These are phyloP conservation scores for Neonectria hederae DNA, from an alignment of 2,329 filamentous ascomycete species.

Conservation along the genomic window DNA sequence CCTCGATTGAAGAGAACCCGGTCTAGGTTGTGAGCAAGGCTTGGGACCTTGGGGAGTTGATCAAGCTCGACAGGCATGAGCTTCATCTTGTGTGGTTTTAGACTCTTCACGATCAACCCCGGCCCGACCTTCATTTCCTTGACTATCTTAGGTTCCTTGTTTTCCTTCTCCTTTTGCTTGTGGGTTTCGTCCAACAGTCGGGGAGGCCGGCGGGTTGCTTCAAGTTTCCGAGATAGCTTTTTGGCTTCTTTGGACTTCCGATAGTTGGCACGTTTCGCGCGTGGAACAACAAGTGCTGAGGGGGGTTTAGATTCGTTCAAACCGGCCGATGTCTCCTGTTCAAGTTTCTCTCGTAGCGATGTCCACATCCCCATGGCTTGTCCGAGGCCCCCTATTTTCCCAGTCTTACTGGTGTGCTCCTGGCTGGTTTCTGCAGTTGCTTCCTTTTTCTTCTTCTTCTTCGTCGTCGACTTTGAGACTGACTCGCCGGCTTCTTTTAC, in stretches of 20 bases:
- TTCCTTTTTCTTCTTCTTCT: constrained; percentile 10
- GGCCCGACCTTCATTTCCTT: constrained; percentile 14
- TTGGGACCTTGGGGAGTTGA: constrained; percentile 59
- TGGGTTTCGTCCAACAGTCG: background rate
- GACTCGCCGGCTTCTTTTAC: constrained; percentile 19
- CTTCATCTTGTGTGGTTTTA: constrained; percentile 39
- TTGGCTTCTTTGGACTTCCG: background rate
- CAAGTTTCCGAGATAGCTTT: background rate
- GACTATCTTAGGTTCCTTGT: background rate
- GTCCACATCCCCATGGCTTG: constrained; percentile 39
- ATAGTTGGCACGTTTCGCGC: background rate
- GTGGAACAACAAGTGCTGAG: background rate
- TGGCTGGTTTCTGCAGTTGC: background rate
- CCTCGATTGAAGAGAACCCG: constrained; percentile 95
- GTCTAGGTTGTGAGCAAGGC: constrained; percentile 78
- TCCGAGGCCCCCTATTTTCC: background rate
- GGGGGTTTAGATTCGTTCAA: background rate
- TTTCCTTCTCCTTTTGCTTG: constrained; percentile 10
- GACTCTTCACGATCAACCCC: constrained; percentile 41
- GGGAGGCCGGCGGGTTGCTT: background rate
- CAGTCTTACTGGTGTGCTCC: background rate
- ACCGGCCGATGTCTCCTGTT: constrained; percentile 8
- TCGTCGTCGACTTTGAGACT: constrained; percentile 6
- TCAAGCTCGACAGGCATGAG: constrained; percentile 46
- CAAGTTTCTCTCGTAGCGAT: constrained; percentile 42